Evolutionary conservation across 371 early-diverging fungal genomes (phyloP).

Genomic region (Mucor circinelloides): DNA sequence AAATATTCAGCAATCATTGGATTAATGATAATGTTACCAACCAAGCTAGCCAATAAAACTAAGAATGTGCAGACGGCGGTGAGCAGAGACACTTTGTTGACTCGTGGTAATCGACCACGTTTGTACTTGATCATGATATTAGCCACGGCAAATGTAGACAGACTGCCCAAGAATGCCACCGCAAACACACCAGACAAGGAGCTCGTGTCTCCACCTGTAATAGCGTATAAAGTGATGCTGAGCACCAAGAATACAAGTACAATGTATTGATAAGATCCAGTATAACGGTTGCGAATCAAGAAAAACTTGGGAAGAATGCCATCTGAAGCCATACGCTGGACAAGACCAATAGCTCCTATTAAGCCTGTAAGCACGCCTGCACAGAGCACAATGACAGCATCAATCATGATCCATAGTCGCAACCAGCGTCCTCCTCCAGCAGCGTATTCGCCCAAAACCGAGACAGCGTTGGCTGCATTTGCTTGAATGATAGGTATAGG

Average conservation of each 20-base stretch:
- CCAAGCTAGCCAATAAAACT: constrained; percentile 37
- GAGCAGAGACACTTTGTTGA: constrained; percentile 22
- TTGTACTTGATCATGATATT: constrained; percentile 52
- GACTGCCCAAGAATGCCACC: constrained; percentile 53
- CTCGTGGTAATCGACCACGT: constrained; percentile 42
- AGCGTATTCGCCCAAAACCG: constrained; percentile 49
- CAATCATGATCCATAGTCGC: constrained; percentile 47
- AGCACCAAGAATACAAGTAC: constrained; percentile 49
- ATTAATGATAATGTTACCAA: constrained; percentile 51
- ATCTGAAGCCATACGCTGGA: constrained; percentile 56
- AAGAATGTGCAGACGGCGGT: constrained; percentile 28
- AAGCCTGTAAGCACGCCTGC: constrained; percentile 63
- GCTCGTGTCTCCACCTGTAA: constrained; percentile 47
- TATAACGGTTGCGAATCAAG: constrained; percentile 41
- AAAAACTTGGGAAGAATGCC: constrained; percentile 55
- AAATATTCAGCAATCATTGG: constrained; percentile 58
- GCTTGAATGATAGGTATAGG: constrained; percentile 44
- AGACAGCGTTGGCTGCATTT: constrained; percentile 46
- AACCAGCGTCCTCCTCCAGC: constrained; percentile 46
- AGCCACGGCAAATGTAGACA: constrained; percentile 47
- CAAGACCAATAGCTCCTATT: constrained; percentile 56
- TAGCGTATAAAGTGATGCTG: constrained; percentile 46
- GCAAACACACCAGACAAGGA: constrained; percentile 59
- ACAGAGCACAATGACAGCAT: constrained; percentile 63
- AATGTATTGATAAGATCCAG: constrained; percentile 54